phyloP scores from a whole-genome alignment of 352 stramenopile species.

The Elongisporangium prolatum region DNA sequence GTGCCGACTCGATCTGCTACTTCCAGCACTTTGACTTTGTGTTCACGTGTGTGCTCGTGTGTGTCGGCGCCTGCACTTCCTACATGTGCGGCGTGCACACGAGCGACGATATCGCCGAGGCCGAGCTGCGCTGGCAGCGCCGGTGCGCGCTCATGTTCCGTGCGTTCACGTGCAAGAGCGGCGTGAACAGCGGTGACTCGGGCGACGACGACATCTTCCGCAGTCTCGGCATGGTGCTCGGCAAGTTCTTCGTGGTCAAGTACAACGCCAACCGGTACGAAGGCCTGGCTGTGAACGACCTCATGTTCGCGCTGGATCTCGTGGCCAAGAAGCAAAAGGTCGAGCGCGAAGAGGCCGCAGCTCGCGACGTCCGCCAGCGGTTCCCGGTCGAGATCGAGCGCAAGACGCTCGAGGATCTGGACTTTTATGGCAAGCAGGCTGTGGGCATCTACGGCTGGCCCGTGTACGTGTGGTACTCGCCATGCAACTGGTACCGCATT shows the following conservation, averaged over 20 bases:
- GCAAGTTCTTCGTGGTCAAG: slow-evolving; percentile 72
- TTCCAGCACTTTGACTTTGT: slow-evolving; percentile 75
- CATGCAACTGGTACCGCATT: slow-evolving; percentile 62
- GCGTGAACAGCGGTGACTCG: slow-evolving; percentile 18
- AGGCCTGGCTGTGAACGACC: slow-evolving; percentile 63
- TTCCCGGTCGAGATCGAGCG: slow-evolving; percentile 42
- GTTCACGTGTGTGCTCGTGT: slow-evolving; percentile 38
- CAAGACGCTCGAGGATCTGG: slow-evolving; percentile 38
- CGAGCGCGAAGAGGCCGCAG: slow-evolving; percentile 30
- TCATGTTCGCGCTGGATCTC: slow-evolving; percentile 63
- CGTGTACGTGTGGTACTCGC: slow-evolving; percentile 74
- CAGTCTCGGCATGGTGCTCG: slow-evolving; percentile 51
- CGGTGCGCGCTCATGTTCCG: slow-evolving; percentile 60
- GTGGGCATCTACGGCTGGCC: slow-evolving; percentile 81
- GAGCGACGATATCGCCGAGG: slow-evolving; percentile 39
- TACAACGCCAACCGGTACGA: slow-evolving; percentile 65
- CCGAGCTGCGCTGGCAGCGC: slow-evolving; percentile 59
- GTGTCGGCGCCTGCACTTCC: slow-evolving; percentile 36
- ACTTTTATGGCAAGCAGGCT: slow-evolving; percentile 59
- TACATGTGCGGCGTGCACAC: slow-evolving; percentile 71
- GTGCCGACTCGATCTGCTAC: slow-evolving; percentile 47
- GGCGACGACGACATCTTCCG: slow-evolving; percentile 68
- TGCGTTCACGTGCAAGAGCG: slow-evolving; percentile 44
- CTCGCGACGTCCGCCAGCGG: slow-evolving; percentile 10
- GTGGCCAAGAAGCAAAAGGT: slow-evolving; percentile 54